These are phyloP conservation scores for Quercus parvula DNA, from an alignment of 306 rosid genomes.

Conservation along the genomic window DNA sequence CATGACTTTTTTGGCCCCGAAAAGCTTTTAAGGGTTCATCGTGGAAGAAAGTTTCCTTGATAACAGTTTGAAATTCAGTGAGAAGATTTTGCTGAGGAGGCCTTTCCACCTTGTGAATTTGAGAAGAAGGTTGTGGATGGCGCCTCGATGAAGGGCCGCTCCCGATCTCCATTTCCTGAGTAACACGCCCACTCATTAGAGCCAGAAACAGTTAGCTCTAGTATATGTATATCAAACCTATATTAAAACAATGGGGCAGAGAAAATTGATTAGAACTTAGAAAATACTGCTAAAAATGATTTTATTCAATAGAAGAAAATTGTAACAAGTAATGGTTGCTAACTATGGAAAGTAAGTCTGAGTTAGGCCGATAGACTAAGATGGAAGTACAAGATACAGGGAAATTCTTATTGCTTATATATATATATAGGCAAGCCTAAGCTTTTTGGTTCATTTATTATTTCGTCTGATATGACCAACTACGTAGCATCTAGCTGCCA, in stretches of 20 bases:
- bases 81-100: constrained; percentile 38
- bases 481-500: not conserved
- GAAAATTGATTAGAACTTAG: too few relatives aligned
- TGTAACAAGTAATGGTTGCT: not conserved
- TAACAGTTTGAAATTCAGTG: constrained; percentile 25
- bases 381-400: not conserved
- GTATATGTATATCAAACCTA: too few relatives aligned
- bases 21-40: constrained; percentile 49
- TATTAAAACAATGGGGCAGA: too few relatives aligned
- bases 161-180: constrained; percentile 18
- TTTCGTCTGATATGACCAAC: not conserved
- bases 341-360: not conserved
- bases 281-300: not conserved
- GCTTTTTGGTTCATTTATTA: too few relatives aligned
- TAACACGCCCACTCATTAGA: constrained; percentile 1
- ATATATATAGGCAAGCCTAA: not conserved
- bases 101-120: constrained; percentile 29
- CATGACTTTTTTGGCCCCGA: constrained; percentile 27
- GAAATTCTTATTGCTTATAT: not conserved
- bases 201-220: not conserved
- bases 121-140: constrained; percentile 16
- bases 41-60: constrained; percentile 41
- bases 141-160: constrained; percentile 17
- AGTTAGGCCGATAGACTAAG: not conserved
- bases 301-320: not conserved